Evolutionary conservation across 2,329 filamentous ascomycete species (phyloP), one percentile per base, ranked within the genome.

Genomic region (Epichloe sibirici): DNA sequence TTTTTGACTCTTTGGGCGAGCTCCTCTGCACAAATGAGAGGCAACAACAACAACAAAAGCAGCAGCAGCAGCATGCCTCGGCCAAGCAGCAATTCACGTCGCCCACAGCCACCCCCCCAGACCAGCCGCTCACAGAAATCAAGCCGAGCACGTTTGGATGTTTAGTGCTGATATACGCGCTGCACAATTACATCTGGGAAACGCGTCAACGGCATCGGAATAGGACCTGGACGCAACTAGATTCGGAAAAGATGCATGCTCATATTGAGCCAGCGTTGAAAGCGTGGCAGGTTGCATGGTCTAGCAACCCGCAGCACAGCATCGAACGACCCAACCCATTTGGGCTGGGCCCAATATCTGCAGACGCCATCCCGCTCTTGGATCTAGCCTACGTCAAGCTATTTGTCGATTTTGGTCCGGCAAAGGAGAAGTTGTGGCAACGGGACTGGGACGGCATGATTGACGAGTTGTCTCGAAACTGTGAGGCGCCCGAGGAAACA

Each of bases 181-280:
- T 97, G 25, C 93, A 97, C 70, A 96, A 96, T 61, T 96, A 95
- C 67, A 96, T 97, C 45, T 97, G 93, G 93, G 91, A 97, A 69
- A 96, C 90, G 0, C 79, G 91, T 25, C 90, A 95, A 68, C 78
- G 90, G 50, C 90, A 96, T 60, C 85, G 90, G 60, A 90, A 87
- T 60, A 85, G 89, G 56, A 76, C 89, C 48, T 96, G 91, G 91
- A 95, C 90, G 2, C 82, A 85, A 37, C 85, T 91, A 58, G 91
- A 97, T 68, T 95, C 89, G 0, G 90, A 97, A 59, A 89, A 90
- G 57, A 95, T 97, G 90, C 90, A 96, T 65, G 81, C 86, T 2
- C 90, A 95, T 63, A 94, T 97, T 53, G 90, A 96, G 66, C 91
- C 91, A 11, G 91, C 91, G 2, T 73, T 98, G 56, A 86, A 90